Percentiles rank a stretch among this genome's conserved stretches.
phyloP scores from a whole-genome alignment of 257 asterid genomes.

The Forsythia suspensa region DNA sequence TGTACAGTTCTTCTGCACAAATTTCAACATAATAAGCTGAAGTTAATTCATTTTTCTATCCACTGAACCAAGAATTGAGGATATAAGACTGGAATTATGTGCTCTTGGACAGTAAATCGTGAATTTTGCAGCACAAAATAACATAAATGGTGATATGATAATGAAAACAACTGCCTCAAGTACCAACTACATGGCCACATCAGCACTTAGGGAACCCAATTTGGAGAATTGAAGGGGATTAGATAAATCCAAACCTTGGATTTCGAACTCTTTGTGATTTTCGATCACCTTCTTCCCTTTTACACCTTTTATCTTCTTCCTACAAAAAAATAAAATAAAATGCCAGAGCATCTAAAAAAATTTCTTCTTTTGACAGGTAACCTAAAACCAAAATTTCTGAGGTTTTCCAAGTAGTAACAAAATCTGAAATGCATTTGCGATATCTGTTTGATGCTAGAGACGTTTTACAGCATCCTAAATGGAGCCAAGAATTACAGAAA shows the following conservation, averaged over 20 bases:
- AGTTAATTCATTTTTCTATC: conserved; percentile 5
- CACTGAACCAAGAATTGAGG: not conserved
- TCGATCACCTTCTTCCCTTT: conserved; percentile 27
- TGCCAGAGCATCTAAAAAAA: not conserved
- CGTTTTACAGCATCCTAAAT: not conserved
- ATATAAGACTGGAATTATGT: not conserved
- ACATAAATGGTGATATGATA: not conserved
- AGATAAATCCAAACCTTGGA: conserved; percentile 40
- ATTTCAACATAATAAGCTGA: conserved; percentile 10
- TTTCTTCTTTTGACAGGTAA: not conserved
- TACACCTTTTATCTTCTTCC: conserved; percentile 67
- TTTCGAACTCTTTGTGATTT: conserved; percentile 10
- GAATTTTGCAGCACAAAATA: not conserved
- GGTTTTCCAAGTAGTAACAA: not conserved
- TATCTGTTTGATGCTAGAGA: not conserved
- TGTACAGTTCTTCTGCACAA: conserved; percentile 38
- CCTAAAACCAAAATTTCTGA: not conserved
- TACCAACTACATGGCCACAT: not conserved
- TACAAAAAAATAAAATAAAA: conserved; percentile 11
- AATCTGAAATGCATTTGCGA: not conserved
- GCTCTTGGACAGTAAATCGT: not conserved
- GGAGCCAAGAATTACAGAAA: not conserved
- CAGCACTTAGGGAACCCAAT: not conserved
- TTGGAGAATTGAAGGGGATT: not conserved
- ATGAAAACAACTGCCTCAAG: not conserved